A percentile compares a stretch with the other conserved stretches of the same genome.
Conservation (phyloP, 768 basidiomycete species). For the Collybia sordida region DNA sequence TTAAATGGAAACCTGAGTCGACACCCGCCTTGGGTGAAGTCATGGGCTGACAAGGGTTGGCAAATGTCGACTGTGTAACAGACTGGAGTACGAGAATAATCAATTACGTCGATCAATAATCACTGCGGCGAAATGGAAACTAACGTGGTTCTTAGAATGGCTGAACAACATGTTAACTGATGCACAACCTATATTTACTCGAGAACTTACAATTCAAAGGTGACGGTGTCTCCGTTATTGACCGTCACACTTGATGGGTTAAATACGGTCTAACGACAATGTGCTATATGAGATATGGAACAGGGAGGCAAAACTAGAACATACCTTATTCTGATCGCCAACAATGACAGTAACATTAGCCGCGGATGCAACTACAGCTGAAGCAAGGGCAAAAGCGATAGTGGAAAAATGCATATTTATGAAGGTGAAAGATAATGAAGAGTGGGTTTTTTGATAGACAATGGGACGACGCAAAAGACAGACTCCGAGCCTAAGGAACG, state of each 20-base stretch:
- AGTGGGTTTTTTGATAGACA: slow-evolving; percentile 12
- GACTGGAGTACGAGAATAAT: slow-evolving; percentile 30
- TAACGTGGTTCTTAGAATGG: slow-evolving; percentile 42
- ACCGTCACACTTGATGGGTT: slow-evolving; percentile 39
- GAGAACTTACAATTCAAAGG: slow-evolving; percentile 51
- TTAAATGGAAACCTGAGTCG: slow-evolving; percentile 52
- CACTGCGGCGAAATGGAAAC: background rate
- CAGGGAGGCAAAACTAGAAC: background rate
- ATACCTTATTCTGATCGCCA: slow-evolving; percentile 35
- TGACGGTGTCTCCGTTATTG: slow-evolving; percentile 43
- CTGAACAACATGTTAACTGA: slow-evolving; percentile 15
- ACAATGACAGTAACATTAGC: slow-evolving; percentile 37
- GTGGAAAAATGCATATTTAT: slow-evolving; percentile 53
- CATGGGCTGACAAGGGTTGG: slow-evolving; percentile 44
- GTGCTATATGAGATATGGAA: background rate
- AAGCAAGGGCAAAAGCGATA: slow-evolving; percentile 39
- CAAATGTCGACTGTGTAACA: slow-evolving; percentile 62
- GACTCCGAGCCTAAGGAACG: slow-evolving; percentile 32
- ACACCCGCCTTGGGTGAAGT: slow-evolving; percentile 35
- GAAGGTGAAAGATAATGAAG: slow-evolving; percentile 23
- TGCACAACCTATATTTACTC: no score
- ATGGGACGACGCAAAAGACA: slow-evolving; percentile 13
- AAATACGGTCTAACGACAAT: slow-evolving; percentile 32
- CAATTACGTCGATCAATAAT: background rate
- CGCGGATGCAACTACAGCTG: slow-evolving; percentile 38